phyloP scores from a whole-genome alignment of 108 stramenopile species.

The Mediolabrus comicus region DNA sequence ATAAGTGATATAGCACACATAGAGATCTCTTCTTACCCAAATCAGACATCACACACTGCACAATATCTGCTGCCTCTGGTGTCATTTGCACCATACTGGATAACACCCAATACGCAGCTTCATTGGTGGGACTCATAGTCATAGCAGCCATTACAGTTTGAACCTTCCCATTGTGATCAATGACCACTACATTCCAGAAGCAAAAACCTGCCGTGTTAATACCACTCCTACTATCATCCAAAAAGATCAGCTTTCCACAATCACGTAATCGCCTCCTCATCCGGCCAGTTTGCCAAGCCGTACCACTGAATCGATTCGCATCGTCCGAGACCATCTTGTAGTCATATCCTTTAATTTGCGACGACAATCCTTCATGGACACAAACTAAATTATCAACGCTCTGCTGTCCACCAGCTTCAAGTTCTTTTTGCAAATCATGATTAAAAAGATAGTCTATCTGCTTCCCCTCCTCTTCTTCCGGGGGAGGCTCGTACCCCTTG shows the following conservation, averaged over 20 bases:
- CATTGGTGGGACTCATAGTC: background rate
- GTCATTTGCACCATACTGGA: background rate
- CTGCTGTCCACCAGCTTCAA: background rate
- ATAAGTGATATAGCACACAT: too few species aligned
- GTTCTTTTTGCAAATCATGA: background rate
- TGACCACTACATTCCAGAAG: conserved; percentile 9
- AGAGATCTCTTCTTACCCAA: too few species aligned
- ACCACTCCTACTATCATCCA: conserved; percentile 11
- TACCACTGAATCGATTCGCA: background rate
- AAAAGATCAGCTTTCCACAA: background rate
- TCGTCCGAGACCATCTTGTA: background rate
- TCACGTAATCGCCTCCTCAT: background rate
- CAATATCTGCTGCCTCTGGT: background rate
- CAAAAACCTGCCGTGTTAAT: background rate
- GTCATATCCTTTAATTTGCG: background rate
- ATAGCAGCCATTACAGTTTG: background rate
- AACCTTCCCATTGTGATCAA: background rate
- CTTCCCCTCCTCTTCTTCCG: background rate
- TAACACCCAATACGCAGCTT: background rate
- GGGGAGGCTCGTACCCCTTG: background rate
- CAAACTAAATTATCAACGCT: background rate
- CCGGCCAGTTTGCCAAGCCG: conserved; percentile 1
- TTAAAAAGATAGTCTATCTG: conserved; percentile 1
- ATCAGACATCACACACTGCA: background rate
- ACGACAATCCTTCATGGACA: background rate